Conservation (phyloP, 2,329 filamentous ascomycete genomes). For the Colletotrichum godetiae region DNA sequence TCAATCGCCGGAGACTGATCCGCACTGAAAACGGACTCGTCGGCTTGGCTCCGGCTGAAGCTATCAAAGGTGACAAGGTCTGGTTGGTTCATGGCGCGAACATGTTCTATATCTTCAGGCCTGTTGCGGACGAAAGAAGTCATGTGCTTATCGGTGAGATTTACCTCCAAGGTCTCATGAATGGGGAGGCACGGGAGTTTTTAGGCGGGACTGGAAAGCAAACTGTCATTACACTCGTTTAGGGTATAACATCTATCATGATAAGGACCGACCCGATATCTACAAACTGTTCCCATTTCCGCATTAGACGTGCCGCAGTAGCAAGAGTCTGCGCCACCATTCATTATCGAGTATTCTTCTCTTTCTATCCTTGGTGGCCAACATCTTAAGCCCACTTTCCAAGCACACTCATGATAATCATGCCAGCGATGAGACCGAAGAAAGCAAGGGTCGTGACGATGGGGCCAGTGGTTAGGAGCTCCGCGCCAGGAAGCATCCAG, state of each 20-base stretch:
- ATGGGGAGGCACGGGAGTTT: not conserved
- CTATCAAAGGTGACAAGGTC: not conserved
- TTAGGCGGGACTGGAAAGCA: not conserved
- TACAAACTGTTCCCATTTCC: not conserved
- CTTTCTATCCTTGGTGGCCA: too few species aligned
- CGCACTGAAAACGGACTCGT: not conserved
- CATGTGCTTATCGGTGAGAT: not conserved
- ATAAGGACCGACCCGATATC: slow-evolving; percentile 16
- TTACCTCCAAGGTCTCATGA: not conserved
- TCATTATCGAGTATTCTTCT: slow-evolving; percentile 1
- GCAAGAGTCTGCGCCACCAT: not conserved
- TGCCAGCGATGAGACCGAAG: slow-evolving; percentile 67
- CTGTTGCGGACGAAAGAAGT: not conserved
- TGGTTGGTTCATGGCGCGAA: not conserved
- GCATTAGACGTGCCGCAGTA: not conserved
- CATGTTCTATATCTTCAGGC: not conserved
- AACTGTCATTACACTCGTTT: slow-evolving; percentile 20
- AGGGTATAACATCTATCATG: slow-evolving; percentile 29
- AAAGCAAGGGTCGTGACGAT: slow-evolving; percentile 62
- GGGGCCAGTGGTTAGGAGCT: slow-evolving; percentile 64
- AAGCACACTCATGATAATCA: slow-evolving; percentile 77
- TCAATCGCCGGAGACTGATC: not conserved
- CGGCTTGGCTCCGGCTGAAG: not conserved
- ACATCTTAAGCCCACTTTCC: slow-evolving; percentile 76
- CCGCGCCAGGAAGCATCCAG: slow-evolving; percentile 68